phyloP scores from a whole-genome alignment of 2,329 filamentous ascomycete genomes.

The Talaromyces sp. region DNA sequence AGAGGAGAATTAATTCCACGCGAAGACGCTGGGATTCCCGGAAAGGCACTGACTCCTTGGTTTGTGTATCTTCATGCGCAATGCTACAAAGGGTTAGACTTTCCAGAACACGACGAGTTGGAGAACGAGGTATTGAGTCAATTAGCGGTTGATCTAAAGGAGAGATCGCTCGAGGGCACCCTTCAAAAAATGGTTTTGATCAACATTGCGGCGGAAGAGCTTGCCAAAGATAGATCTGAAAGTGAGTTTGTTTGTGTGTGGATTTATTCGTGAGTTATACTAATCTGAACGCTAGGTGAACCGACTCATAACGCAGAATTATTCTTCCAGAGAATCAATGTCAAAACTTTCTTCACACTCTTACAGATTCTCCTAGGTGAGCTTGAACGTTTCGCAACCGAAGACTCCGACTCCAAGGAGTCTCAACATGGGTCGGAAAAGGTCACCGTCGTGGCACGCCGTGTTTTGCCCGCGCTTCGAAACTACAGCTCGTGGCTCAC shows the following conservation, averaged over 20 bases:
- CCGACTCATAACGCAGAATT: slow-evolving; percentile 48
- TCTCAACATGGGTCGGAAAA: slow-evolving; percentile 45
- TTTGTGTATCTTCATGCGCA: slow-evolving; percentile 83
- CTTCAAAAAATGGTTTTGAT: slow-evolving; percentile 79
- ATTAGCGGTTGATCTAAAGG: slow-evolving; percentile 69
- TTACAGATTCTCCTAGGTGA: slow-evolving; percentile 70
- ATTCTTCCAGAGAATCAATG: slow-evolving; percentile 74
- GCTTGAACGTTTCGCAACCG: slow-evolving; percentile 58
- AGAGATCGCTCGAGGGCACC: slow-evolving; percentile 61
- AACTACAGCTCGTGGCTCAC: slow-evolving; percentile 69
- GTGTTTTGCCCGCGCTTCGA: slow-evolving; percentile 63
- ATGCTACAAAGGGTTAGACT: slow-evolving; percentile 74
- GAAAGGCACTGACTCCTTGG: slow-evolving; percentile 69
- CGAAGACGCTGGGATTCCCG: slow-evolving; percentile 51
- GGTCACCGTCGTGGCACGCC: slow-evolving; percentile 59
- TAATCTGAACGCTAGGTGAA: slow-evolving; percentile 39
- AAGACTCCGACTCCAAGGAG: slow-evolving; percentile 47
- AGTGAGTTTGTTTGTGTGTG: slow-evolving; percentile 39
- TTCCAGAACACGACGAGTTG: slow-evolving; percentile 73
- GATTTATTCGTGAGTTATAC: neutral
- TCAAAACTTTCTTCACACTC: slow-evolving; percentile 71
- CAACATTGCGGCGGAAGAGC: slow-evolving; percentile 80
- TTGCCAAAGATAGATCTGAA: slow-evolving; percentile 62
- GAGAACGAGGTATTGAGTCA: slow-evolving; percentile 83
- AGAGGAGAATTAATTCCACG: slow-evolving; percentile 51